phyloP scores from a whole-genome alignment of 805 yeast genomes.

The Barnettozyma wickerhamii region DNA sequence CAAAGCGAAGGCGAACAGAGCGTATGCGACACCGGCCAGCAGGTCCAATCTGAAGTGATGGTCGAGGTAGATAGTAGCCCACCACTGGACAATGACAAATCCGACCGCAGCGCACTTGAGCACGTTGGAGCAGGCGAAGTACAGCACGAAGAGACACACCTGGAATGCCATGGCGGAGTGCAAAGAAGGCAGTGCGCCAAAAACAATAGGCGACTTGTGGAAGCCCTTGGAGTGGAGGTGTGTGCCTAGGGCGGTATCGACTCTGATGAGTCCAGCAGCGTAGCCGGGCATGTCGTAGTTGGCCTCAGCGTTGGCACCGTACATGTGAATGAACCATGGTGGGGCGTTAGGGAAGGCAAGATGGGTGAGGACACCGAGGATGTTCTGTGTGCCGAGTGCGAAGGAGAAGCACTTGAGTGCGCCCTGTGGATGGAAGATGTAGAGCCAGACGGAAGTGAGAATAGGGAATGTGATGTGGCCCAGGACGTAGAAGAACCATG shows the following conservation, averaged over 20 bases:
- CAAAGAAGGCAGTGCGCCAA: constrained; percentile 60
- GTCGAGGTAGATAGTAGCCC: constrained; percentile 71
- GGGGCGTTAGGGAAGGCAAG: constrained; percentile 66
- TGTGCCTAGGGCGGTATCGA: constrained; percentile 60
- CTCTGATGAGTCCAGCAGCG: constrained; percentile 66
- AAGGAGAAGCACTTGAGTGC: constrained; percentile 47
- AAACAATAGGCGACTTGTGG: constrained; percentile 64
- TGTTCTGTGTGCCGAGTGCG: constrained; percentile 57
- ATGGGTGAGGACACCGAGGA: constrained; percentile 57
- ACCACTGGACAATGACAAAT: constrained; percentile 60
- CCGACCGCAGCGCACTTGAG: constrained; percentile 30
- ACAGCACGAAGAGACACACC: constrained; percentile 34
- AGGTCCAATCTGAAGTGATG: constrained; percentile 69
- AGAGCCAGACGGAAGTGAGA: constrained; percentile 56
- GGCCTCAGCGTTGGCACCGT: constrained; percentile 53
- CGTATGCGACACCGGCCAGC: constrained; percentile 50
- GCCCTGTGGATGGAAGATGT: constrained; percentile 66
- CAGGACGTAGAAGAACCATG: constrained; percentile 61
- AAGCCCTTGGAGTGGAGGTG: constrained; percentile 57
- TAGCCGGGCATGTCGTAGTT: constrained; percentile 61
- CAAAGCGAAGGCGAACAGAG: constrained; percentile 39
- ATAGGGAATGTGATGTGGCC: constrained; percentile 60
- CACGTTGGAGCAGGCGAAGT: constrained; percentile 32
- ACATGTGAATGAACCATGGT: constrained; percentile 64
- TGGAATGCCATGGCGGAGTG: constrained; percentile 66